Evolutionary conservation across 1,284 basidiomycete species (phyloP), one percentile per base, ranked within the genome.

Genomic region (Malassezia furfur): DNA sequence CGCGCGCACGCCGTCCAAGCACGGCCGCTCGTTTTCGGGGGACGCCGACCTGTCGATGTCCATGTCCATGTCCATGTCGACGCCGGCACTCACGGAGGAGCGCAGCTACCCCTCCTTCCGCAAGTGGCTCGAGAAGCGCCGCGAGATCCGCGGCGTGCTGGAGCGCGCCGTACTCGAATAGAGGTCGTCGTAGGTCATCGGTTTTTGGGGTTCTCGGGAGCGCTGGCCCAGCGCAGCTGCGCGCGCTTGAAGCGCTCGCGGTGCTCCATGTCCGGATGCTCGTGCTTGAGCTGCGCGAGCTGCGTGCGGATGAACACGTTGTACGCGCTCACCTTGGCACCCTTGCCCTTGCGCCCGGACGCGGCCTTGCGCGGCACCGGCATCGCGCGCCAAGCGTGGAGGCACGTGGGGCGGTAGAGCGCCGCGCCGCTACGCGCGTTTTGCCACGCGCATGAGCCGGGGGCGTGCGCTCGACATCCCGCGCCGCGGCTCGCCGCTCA

Each of bases 161-260:
- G 60, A 54, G 2, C 54, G 62, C 28, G 53, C 58, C 30, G 32
- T 53, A 17, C 60, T 66, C 37, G 67, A 67, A 44, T 67, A 57
- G 48, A 14, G 12, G 12, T 19, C 38, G 22, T 17, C 10, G 22
- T 40, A 17, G 30, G 40, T 43, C 19, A 43, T 1, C 47, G 47
- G 34, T 36, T 48, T n/a, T 38, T 47, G 11, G 25, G 45, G 19
- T 47, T 47, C 45, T 34, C 14, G 3, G 45, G 28, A 30, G 45
- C 21, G n/a, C 17, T 14, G 10, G 58, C 59, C 68, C 68, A 70
- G 6, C 52, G 43, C 48, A 59, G 59, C 22, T 64, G 61, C 14
- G 67, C 65, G 8, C 63, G 50, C 59, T 70, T 65, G 64, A 68
- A 70, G n/a, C 67, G 62, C 50, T 65, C 65, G 54, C 64, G 65